Conservation (phyloP, 148 eudicot genomes). For the Salicornia ramosissima region DNA sequence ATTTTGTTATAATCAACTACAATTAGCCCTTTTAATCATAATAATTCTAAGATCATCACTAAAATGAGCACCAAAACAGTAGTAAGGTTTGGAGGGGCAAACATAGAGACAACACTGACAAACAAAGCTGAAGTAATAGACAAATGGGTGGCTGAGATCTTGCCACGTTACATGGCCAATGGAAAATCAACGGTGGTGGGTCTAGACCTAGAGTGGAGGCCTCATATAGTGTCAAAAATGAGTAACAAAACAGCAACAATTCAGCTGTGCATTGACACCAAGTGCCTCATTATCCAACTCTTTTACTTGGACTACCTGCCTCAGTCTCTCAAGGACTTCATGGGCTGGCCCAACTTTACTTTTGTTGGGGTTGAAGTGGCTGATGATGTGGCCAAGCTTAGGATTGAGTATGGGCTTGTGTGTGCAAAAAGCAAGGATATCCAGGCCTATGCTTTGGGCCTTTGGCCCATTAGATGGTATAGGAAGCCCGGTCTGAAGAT, state of each 20-base stretch:
- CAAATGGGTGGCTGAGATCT: constrained; percentile 19
- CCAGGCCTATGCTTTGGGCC: constrained; percentile 25
- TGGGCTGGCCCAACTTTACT: constrained; percentile 37
- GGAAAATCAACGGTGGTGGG: constrained; percentile 35
- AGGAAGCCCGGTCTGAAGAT: constrained; percentile 50
- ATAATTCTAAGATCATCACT: no score
- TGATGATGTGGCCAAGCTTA: constrained; percentile 45
- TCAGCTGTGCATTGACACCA: constrained; percentile 50
- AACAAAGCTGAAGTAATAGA: constrained; percentile 18
- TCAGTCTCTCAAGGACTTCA: constrained; percentile 32
- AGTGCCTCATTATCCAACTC: constrained; percentile 60
- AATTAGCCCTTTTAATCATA: no score
- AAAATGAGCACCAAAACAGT: constrained; percentile 2
- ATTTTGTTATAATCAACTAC: no score
- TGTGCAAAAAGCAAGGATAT: constrained; percentile 30
- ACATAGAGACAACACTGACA: constrained; percentile 22
- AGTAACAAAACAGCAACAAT: constrained; percentile 65
- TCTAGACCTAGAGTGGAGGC: constrained; percentile 66
- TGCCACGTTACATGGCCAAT: background rate
- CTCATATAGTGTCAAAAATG: constrained; percentile 29
- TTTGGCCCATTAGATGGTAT: constrained; percentile 25
- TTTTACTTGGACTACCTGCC: constrained; percentile 58
- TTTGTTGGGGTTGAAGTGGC: constrained; percentile 63
- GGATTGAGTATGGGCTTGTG: constrained; percentile 48
- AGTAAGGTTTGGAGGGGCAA: constrained; percentile 19